Conservation (phyloP, 2,329 filamentous ascomycete genomes). For the Clonostachys rhizophaga region DNA sequence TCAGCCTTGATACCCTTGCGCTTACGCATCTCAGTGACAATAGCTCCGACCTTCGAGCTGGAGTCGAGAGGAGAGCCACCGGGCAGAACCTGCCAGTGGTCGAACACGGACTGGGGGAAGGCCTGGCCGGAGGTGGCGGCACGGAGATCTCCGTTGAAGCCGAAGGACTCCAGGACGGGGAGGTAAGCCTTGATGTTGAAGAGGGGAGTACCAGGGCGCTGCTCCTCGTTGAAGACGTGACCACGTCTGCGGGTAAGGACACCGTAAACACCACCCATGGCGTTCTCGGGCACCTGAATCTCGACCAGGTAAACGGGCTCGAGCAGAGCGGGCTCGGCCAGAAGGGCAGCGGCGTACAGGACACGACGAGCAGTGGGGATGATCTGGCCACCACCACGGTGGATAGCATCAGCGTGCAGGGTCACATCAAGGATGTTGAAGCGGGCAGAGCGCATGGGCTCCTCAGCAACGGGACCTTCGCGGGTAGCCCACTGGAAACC, state of each 20-base stretch:
- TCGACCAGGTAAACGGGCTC: slow-evolving; percentile 99
- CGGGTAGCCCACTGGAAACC: slow-evolving; percentile 99
- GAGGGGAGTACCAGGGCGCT: slow-evolving; percentile 96
- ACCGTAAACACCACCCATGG: slow-evolving; percentile 99
- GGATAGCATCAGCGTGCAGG: slow-evolving; percentile 98
- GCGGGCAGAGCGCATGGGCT: slow-evolving; percentile 94
- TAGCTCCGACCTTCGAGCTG: slow-evolving; percentile 74
- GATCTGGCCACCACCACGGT: slow-evolving; percentile 98
- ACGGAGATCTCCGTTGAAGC: slow-evolving; percentile 97
- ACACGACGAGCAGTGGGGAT: slow-evolving; percentile 98
- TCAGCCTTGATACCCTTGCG: slow-evolving; percentile 99
- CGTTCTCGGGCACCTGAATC: slow-evolving; percentile 96
- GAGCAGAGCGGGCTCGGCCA: slow-evolving; percentile 85
- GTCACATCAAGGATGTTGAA: slow-evolving; percentile 99
- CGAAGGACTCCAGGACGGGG: slow-evolving; percentile 95
- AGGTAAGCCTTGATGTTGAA: slow-evolving; percentile 99
- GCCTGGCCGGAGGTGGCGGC: slow-evolving; percentile 92
- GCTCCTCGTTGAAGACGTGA: slow-evolving; percentile 98
- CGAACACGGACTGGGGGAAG: slow-evolving; percentile 98
- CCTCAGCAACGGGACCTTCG: slow-evolving; percentile 95
- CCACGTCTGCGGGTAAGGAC: slow-evolving; percentile 96
- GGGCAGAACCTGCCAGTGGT: slow-evolving; percentile 95
- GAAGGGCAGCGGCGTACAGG: slow-evolving; percentile 85
- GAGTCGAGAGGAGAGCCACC: slow-evolving; percentile 88
- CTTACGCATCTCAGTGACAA: slow-evolving; percentile 91